A percentile compares a stretch with the other conserved stretches of the same genome.
Conservation (phyloP, 768 basidiomycete genomes). For the Pilatotrama ljubarskyi region DNA sequence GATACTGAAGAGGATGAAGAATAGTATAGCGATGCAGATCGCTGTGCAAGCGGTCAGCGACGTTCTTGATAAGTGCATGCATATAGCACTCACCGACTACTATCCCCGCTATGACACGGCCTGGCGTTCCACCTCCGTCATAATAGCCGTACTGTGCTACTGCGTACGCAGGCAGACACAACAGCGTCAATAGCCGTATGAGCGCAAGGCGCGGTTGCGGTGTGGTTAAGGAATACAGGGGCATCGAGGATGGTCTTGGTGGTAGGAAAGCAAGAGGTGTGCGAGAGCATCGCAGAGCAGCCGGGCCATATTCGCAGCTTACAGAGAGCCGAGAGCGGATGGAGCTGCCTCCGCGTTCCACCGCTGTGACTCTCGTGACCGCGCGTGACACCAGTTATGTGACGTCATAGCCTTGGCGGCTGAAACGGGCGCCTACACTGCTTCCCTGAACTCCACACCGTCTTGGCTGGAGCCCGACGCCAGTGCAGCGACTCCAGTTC, state of each 20-base stretch:
- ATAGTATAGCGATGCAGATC: conserved; percentile 11
- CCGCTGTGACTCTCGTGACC: neutral
- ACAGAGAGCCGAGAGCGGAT: conserved; percentile 7
- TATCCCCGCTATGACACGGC: conserved; percentile 13
- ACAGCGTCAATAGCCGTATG: neutral
- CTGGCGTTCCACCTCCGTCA: conserved; percentile 2
- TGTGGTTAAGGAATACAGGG: neutral
- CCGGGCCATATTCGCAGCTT: neutral
- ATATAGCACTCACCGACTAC: conserved; percentile 7
- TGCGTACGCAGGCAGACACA: conserved; percentile 1
- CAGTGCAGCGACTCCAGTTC: neutral
- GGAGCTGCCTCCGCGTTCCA: conserved; percentile 1
- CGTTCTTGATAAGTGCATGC: rapidly evolving
- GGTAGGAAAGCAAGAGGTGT: neutral
- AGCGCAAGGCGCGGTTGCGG: neutral
- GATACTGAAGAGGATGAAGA: conserved; percentile 6
- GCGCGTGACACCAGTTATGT: neutral
- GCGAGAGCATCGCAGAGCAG: neutral
- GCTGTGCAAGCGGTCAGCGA: neutral
- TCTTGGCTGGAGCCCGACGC: neutral
- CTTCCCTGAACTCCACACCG: neutral
- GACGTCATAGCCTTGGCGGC: neutral
- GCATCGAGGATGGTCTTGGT: neutral
- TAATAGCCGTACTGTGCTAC: conserved; percentile 8
- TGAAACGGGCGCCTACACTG: neutral